A percentile compares a stretch with the other conserved stretches of the same genome.
Conservation (phyloP, 2,329 filamentous ascomycete species). For the Aspergillus pseudoterreus region DNA sequence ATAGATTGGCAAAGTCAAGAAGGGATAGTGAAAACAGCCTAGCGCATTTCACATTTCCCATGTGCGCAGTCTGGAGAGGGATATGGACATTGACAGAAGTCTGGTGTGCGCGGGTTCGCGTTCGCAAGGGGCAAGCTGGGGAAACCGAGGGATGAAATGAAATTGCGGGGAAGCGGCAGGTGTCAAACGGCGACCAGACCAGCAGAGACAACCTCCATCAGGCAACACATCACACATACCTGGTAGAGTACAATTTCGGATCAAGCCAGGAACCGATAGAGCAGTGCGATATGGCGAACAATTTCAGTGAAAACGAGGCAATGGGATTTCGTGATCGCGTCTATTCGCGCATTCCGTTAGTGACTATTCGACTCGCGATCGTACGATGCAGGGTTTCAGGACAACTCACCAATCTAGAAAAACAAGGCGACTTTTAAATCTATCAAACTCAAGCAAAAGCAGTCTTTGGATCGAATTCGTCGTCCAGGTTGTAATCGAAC, state of each 20-base stretch:
- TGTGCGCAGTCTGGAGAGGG: too few species aligned
- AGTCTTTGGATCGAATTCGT: constrained; percentile 22
- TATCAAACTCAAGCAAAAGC: constrained; percentile 24
- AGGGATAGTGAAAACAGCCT: background rate
- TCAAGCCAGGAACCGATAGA: constrained; percentile 11
- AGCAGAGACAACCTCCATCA: background rate
- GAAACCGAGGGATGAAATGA: constrained; percentile 2
- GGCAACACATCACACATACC: constrained; percentile 12
- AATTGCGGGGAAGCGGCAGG: constrained; percentile 4
- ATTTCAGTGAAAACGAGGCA: constrained; percentile 14
- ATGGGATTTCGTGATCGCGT: constrained; percentile 26
- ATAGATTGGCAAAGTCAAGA: too few species aligned
- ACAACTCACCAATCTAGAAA: constrained; percentile 32
- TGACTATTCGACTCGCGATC: constrained; percentile 2
- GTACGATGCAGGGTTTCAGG: constrained; percentile 1
- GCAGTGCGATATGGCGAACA: constrained; percentile 11
- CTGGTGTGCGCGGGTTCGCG: background rate
- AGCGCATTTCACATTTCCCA: background rate
- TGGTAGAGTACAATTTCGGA: constrained; percentile 14
- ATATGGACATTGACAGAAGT: background rate
- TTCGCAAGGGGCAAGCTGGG: background rate
- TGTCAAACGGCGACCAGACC: background rate
- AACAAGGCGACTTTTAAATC: constrained; percentile 21
- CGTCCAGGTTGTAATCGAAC: constrained; percentile 6
- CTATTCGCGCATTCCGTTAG: constrained; percentile 16